A percentile compares a stretch with the other conserved stretches of the same genome.
phyloP scores from a whole-genome alignment of 73 alveolate genomes.

The Symbiodinium natans region DNA sequence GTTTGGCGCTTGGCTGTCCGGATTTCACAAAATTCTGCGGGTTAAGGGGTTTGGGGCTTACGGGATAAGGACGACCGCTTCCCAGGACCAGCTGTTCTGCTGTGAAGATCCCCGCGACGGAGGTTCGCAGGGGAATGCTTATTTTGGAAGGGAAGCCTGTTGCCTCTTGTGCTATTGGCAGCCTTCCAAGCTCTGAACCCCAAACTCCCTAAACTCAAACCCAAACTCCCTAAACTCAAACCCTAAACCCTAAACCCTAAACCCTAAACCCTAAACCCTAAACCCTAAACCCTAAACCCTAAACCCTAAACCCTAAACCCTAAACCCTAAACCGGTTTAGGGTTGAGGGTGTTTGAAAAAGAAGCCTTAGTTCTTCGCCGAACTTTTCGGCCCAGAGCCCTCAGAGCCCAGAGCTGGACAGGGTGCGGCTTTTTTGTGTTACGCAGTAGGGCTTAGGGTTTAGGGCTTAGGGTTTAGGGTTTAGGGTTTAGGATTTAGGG shows the following conservation, averaged over 20 bases:
- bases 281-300: background rate
- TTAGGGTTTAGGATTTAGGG: background rate
- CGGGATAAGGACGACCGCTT: background rate
- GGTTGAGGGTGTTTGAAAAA: background rate
- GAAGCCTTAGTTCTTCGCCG: background rate
- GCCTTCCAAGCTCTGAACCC: background rate
- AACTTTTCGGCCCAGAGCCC: background rate
- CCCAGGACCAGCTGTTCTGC: slow-evolving; percentile 14
- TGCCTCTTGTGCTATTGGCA: too few relatives aligned
- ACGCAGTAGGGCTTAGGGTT: too few relatives aligned
- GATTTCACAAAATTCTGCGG: too few relatives aligned
- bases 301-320: background rate
- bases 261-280: background rate
- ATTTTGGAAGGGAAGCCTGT: too few relatives aligned
- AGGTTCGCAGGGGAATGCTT: background rate
- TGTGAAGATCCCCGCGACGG: background rate
- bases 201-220: background rate
- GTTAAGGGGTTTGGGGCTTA: too few relatives aligned
- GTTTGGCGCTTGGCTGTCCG: too few relatives aligned
- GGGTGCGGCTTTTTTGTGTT: too few relatives aligned
- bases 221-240: background rate
- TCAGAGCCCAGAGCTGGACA: background rate
- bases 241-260: background rate
- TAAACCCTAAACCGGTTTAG: background rate
- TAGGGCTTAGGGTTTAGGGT: background rate